Base-by-base conservation (phyloP, 768 basidiomycete genomes). In the Tylopilus plumbeoviolaceoides region DNA sequence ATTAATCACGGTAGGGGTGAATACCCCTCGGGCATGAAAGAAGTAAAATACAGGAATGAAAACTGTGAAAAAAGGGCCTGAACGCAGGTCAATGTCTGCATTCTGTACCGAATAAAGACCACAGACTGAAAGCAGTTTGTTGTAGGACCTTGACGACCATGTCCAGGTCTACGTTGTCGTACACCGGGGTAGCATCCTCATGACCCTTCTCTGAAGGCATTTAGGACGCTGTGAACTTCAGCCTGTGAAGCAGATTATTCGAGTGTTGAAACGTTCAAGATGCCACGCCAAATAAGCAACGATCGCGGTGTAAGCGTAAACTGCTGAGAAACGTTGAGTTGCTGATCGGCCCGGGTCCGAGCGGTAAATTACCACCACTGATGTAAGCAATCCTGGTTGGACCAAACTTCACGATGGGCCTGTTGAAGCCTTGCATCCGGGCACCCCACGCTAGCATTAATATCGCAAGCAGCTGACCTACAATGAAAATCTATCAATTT, bases 41-140 rank as follows among this genome's bases (percentile, higher is more conserved):
- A 83, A 69, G 63, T 83, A 86, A 66, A 92, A 89, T 21, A 91
- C 63, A 2, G 91, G 90, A 54, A 95, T 73, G 55, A 93, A 84
- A 69, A 78, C 79, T 10, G 87, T 74, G 72, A 95, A 95, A 75
- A 91, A 88, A 17, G 93, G 91, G 58, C 89, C 90, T 91, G 60
- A 36, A 41, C 28, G 31, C 52, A 46, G 20, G 54, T 54, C 20
- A 60, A 30, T 35, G 39, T 11, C 11, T 43, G 44, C n/a, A 55
- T 31, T 30, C 6, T 10, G 10, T 25, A 25, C 12, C 28, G 23
- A 51, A 38, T 42, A 20, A 41, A 43, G 38, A 33, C n/a, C 36
- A 69, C 85, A 67, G 54, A 88, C 91, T 91, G 75, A 95, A 89
- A 25, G 75, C 74, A 1, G 93, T 95, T 64, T 88, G 80, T 43